phyloP scores from a whole-genome alignment of 331 rosid genomes.

The Spiraea crenata region DNA sequence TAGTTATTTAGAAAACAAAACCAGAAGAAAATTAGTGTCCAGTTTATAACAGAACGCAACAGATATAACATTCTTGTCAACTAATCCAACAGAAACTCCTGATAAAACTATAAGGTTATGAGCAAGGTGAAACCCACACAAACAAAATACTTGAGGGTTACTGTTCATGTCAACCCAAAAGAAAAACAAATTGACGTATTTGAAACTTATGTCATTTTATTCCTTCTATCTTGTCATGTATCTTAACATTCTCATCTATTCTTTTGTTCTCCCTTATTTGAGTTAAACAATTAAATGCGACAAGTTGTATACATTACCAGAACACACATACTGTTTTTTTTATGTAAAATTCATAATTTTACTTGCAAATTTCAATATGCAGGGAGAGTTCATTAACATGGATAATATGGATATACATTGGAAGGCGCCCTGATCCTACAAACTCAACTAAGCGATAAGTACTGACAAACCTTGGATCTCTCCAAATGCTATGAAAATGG shows the following conservation, averaged over 20 bases:
- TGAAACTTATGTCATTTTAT: background rate
- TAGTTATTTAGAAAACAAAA: slow-evolving; percentile 6
- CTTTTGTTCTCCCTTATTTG: background rate
- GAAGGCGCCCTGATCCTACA: slow-evolving; percentile 13
- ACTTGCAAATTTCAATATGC: background rate
- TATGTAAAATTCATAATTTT: background rate
- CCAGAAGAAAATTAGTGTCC: slow-evolving; percentile 35
- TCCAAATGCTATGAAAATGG: slow-evolving; percentile 98
- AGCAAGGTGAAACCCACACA: background rate
- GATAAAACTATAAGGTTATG: slow-evolving; percentile 7
- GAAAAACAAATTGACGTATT: background rate
- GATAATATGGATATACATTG: background rate
- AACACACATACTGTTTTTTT: background rate
- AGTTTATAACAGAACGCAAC: slow-evolving; percentile 18
- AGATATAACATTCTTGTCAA: slow-evolving; percentile 9
- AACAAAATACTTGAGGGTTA: background rate
- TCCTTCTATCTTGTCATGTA: background rate
- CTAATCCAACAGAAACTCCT: slow-evolving; percentile 7
- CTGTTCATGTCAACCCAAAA: background rate
- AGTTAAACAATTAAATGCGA: background rate
- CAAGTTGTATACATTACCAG: background rate
- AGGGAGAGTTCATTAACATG: background rate
- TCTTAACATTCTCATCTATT: background rate
- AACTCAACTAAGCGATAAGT: slow-evolving; percentile 29
- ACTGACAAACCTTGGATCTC: slow-evolving; percentile 90